Base-by-base conservation (phyloP, 1,284 basidiomycete genomes). In the Ceratobasidium theobromae region DNA sequence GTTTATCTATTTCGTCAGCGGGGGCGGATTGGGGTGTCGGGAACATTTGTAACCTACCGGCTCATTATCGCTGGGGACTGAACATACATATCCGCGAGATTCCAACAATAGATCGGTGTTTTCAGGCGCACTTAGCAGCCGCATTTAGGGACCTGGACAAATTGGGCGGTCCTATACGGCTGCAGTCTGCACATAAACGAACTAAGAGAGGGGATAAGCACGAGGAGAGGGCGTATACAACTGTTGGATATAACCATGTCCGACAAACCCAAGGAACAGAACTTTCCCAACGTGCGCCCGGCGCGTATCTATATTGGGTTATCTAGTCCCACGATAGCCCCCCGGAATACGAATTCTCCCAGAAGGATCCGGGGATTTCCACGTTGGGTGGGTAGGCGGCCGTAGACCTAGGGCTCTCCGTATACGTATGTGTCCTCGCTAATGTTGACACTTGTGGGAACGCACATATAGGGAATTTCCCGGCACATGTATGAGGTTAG, bases 401-500 rank as follows among this genome's bases (percentile, higher is more conserved):
- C 21, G 40, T 43, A n/a, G n/a, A n/a, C n/a, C n/a, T n/a, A n/a
- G n/a, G n/a, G n/a, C n/a, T n/a, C n/a, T n/a, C n/a, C n/a, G n/a
- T n/a, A n/a, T n/a, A n/a, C n/a, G n/a, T n/a, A n/a, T n/a, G n/a
- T n/a, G n/a, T n/a, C n/a, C n/a, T n/a, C n/a, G n/a, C n/a, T n/a
- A n/a, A n/a, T n/a, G 21, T 18, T 43, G 40, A 64, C 60, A 64
- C n/a, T 52, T 40, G 49, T 64, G 60, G 60, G 60, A 64, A 53
- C 35, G 41, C 40, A 30, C 43, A n/a, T 57, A 41, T 43, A 43
- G 40, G 16, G 40, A 16, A 43, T 43, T n/a, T n/a, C n/a, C 23
- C 5, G 14, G 41, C 4, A 43, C n/a, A 16, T 16, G 41, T 43
- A 21, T 43, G 41, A n/a, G 41, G 16, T 43, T 43, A 21, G 41